phyloP scores from a whole-genome alignment of 73 alveolate genomes.

The Paramecium tetraurelia region DNA sequence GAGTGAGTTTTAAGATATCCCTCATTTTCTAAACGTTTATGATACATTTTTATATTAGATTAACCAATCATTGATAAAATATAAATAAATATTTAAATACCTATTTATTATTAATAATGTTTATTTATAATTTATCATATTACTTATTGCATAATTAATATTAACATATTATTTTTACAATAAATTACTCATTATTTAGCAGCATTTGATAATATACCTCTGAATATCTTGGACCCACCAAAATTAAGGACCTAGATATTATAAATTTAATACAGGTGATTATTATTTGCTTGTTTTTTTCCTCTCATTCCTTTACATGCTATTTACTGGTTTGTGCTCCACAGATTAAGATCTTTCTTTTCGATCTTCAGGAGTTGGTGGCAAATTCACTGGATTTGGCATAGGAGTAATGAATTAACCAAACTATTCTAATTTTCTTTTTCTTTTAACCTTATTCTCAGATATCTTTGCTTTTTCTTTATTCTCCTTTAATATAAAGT shows the following conservation, averaged over 20 bases:
- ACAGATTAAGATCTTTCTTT: neutral
- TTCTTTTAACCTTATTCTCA: neutral
- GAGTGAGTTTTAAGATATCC: no score
- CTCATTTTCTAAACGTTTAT: no score
- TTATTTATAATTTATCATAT: neutral
- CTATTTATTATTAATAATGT: neutral
- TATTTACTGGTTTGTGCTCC: neutral
- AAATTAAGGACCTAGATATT: neutral
- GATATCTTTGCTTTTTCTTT: neutral
- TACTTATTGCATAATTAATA: neutral
- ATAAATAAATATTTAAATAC: neutral
- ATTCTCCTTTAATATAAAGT: neutral
- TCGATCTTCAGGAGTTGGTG: neutral
- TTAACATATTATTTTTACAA: neutral
- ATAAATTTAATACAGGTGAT: neutral
- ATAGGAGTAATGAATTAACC: neutral
- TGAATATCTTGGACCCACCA: constrained; percentile 24
- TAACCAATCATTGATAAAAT: no score
- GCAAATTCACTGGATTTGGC: neutral
- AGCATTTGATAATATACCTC: constrained; percentile 34
- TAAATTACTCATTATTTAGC: neutral
- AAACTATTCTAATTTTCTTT: neutral
- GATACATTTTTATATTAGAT: no score
- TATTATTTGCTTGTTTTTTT: neutral
- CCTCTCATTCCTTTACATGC: neutral